Evolutionary conservation across 148 eudicot species (phyloP).

Genomic region (Silene uniflora): DNA sequence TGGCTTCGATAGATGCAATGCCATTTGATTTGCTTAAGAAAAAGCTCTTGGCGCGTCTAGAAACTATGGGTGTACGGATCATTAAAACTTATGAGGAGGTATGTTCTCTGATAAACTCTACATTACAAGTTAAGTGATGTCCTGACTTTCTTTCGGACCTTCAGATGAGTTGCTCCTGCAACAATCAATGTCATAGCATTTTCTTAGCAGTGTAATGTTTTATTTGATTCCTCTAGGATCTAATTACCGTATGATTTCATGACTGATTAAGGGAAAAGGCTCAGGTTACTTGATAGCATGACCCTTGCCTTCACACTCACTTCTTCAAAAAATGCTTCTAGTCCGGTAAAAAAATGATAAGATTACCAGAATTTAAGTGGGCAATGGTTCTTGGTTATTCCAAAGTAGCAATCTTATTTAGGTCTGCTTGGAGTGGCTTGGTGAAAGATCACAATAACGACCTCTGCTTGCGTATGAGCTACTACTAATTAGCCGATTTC

Average conservation of each 20-base stretch:
- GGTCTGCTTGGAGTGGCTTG: too few species aligned
- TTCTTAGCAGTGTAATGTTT: neutral
- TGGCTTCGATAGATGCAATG: conserved; percentile 96
- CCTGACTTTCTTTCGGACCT: neutral
- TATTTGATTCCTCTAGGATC: neutral
- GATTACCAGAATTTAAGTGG: too few species aligned
- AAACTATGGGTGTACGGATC: conserved; percentile 77
- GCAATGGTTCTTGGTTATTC: too few species aligned
- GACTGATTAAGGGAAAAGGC: neutral
- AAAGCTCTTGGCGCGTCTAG: conserved; percentile 77
- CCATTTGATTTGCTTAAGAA: conserved; percentile 84
- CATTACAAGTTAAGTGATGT: neutral
- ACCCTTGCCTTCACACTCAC: neutral
- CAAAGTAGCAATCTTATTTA: too few species aligned
- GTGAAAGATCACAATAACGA: too few species aligned
- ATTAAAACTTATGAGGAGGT: conserved; percentile 85
- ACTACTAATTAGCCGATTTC: too few species aligned
- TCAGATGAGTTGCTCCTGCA: neutral
- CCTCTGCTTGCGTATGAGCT: too few species aligned
- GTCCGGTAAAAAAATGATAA: too few species aligned
- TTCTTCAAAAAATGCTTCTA: too few species aligned
- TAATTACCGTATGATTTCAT: neutral
- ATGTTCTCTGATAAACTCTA: conserved; percentile 1
- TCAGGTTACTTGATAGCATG: neutral
- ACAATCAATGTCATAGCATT: neutral